phyloP scores from a whole-genome alignment of 345 rosid species.

The Cardamine occulta region DNA sequence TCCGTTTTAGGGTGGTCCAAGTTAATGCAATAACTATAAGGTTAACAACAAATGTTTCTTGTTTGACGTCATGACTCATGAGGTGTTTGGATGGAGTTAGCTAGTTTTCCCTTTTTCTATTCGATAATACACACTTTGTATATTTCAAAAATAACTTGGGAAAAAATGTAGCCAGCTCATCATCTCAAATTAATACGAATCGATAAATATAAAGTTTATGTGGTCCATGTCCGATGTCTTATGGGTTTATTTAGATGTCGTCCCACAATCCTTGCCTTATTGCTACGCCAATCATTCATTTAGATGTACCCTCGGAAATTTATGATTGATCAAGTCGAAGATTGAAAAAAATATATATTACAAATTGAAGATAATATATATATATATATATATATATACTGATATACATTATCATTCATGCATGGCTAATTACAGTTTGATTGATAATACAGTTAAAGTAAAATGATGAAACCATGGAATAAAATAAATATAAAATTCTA shows the following conservation, averaged over 20 bases:
- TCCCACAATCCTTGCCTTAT: constrained; percentile 28
- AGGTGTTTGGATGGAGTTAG: constrained; percentile 12
- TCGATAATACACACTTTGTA: neutral
- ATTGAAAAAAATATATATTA: neutral
- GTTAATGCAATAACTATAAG: constrained; percentile 13
- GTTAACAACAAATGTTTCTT: constrained; percentile 12
- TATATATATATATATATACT: neutral
- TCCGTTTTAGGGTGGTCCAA: constrained; percentile 13
- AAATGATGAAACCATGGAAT: neutral
- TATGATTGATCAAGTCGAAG: constrained; percentile 22
- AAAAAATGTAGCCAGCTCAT: constrained; percentile 26
- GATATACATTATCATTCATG: neutral
- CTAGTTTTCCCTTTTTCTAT: neutral
- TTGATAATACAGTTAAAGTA: neutral
- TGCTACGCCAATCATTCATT: constrained; percentile 39
- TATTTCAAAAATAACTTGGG: constrained; percentile 3
- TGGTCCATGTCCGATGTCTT: constrained; percentile 31
- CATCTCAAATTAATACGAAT: constrained; percentile 9
- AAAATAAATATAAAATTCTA: neutral
- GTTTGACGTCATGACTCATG: neutral
- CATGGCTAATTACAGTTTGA: constrained; percentile 7
- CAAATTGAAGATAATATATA: neutral
- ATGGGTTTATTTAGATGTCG: neutral
- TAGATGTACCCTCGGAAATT: neutral
- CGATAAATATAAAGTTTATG: constrained; percentile 18